Percentiles rank a stretch among this genome's conserved stretches.
phyloP scores from a whole-genome alignment of 805 yeast species.

The Spathaspora hagerdaliae region DNA sequence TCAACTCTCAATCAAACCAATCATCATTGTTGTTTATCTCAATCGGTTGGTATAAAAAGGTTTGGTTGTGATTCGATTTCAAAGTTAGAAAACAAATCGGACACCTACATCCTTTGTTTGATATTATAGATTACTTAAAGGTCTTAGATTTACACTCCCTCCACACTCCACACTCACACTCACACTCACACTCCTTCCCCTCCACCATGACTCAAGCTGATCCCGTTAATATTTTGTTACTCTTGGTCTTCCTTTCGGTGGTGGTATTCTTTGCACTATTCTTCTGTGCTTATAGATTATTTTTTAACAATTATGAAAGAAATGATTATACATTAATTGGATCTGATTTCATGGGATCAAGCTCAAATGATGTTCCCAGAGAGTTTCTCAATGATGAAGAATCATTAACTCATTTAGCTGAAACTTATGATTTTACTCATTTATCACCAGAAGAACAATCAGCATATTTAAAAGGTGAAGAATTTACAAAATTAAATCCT shows the following conservation, averaged over 20 bases:
- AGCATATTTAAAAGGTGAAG: conserved; percentile 31
- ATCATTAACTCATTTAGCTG: conserved; percentile 27
- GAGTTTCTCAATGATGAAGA: conserved; percentile 41
- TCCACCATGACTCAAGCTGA: neutral
- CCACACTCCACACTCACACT: no score
- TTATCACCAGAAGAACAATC: conserved; percentile 41
- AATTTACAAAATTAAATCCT: conserved; percentile 27
- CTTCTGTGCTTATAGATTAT: conserved; percentile 8
- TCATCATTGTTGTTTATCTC: no score
- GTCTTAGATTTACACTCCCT: no score
- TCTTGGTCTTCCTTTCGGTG: conserved; percentile 5
- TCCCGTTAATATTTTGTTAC: neutral
- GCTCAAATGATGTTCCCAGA: conserved; percentile 22
- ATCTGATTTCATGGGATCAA: conserved; percentile 10
- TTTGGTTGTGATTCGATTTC: no score
- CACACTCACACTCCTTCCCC: neutral
- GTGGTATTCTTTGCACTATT: conserved; percentile 7
- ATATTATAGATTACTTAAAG: neutral
- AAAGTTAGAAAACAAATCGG: no score
- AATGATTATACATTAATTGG: conserved; percentile 12
- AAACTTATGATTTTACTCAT: conserved; percentile 31
- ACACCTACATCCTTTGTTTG: neutral
- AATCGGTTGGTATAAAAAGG: no score
- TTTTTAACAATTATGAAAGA: conserved; percentile 5
- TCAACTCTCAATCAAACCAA: no score